Base-by-base conservation (phyloP, 2,329 filamentous ascomycete genomes). In the Paraconiothyrium brasiliense region DNA sequence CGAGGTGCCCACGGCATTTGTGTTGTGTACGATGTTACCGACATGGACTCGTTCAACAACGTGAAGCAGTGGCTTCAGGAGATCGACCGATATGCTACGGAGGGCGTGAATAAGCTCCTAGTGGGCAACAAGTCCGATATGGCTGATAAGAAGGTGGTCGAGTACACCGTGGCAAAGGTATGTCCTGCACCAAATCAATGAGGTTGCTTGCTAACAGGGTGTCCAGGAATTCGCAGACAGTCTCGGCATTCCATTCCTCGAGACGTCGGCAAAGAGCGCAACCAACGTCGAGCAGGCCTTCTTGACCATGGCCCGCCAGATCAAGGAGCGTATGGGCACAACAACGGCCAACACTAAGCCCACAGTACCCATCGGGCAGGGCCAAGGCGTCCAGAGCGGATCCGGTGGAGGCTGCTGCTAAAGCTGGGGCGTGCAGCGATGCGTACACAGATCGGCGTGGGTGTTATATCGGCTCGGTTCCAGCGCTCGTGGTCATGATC, bases 111-210 rank as follows among this genome's bases (percentile, higher is more conserved):
- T 89, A 99, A 99, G 88, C 88, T 99, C 70, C 90, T 99, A 65
- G 94, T 99, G 66, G 95, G 95, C 78, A 99, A 99, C 91, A 99
- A 99, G 91, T 97, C 93, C 84, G 95, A 99, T 92, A 98, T 99
- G 93, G 90, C 94, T 63, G 95, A 99, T 85, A 99, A 99, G 92
- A 99, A 98, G 87, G 95, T 98, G 44, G 95, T 99, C 66, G 95
- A 99, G 83, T 99, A 99, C 88, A 97, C 93, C 68, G 95, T 98
- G 72, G 95, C 95, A 73, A 99, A 99, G 92, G 95, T 97, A 85
- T 64, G 87, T 75, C 32, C 13, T 55, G 32, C n/a, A 14, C 34
- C 41, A 10, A 9, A 39, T 46, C 22, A 4, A 8, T 4, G 30
- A 14, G 22, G 14, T 20, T 50, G 20, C 13, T 30, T 37, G 59